Base-by-base conservation (phyloP, 202 grass and related monocot genomes). In the Alloteropsis angusta region DNA sequence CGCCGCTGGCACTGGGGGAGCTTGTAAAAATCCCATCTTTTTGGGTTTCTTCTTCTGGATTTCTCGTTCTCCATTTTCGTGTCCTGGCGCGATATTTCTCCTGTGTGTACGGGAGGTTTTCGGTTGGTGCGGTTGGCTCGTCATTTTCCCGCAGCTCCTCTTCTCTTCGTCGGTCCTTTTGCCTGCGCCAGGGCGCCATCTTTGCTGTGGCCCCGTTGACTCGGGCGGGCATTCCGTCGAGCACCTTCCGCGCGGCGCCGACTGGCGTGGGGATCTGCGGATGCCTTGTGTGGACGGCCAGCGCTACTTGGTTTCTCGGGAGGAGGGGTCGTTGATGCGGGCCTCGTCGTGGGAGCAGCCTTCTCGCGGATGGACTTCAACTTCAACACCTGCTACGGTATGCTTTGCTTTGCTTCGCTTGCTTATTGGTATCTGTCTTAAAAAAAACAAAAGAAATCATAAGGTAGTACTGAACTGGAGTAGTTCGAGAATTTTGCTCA, bases 141-240 rank as follows among this genome's bases (percentile, higher is more conserved):
- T 69, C 57, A 37, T 36, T 74, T 71, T 37, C 59, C 38, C 1
- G 77, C 57, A 1, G 39, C 28, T 2, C 47, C 16, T 64, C 21
- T 13, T 56, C 18, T n/a, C n/a, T n/a, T n/a, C 8, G 26, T 30
- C 34, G 23, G 23, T 58, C 11, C 43, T 60, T 60, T n/a, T n/a
- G n/a, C n/a, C n/a, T 39, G 66, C 16, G 26, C 10, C 43, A 16
- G 25, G 71, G 48, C 18, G 65, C 48, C 22, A 57, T 30, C 16
- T 34, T 43, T 25, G 17, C 71, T 44, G n/a, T 49, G 23, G 10
- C 7, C 23, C 44, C 32, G 82, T 82, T 67, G 72, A 66, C 72
- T 77, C 65, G 5, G 32, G 58, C 72, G 7, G 58, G 65, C 82
- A 85, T 89, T 85, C 34, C 82, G 82, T 67, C 78, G 82, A 85